phyloP scores from a whole-genome alignment of 768 basidiomycete species.

The Mycena indigotica region DNA sequence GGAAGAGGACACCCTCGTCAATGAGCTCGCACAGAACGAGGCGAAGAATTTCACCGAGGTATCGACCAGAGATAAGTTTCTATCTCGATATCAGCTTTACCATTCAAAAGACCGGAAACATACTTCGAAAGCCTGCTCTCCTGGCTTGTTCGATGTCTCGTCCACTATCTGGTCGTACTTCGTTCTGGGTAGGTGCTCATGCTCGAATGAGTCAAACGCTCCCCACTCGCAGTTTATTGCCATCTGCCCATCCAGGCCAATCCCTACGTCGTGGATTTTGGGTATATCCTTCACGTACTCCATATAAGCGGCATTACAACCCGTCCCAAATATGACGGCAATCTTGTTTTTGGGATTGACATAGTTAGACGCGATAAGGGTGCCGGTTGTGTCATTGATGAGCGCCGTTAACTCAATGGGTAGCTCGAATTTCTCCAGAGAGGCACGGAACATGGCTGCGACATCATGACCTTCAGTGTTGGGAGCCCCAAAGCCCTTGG shows the following conservation, averaged over 20 bases:
- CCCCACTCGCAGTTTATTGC: constrained; percentile 99
- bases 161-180: constrained; percentile 94
- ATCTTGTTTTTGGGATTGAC: constrained; percentile 90
- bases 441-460: constrained; percentile 87
- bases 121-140: constrained; percentile 92
- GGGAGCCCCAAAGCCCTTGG: constrained; percentile 94
- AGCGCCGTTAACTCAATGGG: constrained; percentile 82
- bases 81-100: constrained; percentile 24
- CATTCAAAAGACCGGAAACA: constrained; percentile 10
- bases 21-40: constrained; percentile 93
- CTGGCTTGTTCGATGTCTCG: constrained; percentile 93
- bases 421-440: constrained; percentile 77
- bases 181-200: constrained; percentile 92
- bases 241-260: constrained; percentile 70
- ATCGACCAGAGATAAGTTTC: constrained; percentile 96
- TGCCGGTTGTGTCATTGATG: constrained; percentile 98
- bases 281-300: constrained; percentile 83
- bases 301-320: constrained; percentile 98
- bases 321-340: constrained; percentile 96
- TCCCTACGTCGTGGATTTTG: constrained; percentile 78
- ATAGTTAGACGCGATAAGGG: constrained; percentile 95
- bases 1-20: constrained; percentile 95
- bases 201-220: constrained; percentile 95
- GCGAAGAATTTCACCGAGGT: constrained; percentile 96
- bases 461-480: constrained; percentile 94